Evolutionary conservation across 345 rosid species (phyloP), one percentile per base, ranked within the genome.

Genomic region (Aquilaria sinensis): DNA sequence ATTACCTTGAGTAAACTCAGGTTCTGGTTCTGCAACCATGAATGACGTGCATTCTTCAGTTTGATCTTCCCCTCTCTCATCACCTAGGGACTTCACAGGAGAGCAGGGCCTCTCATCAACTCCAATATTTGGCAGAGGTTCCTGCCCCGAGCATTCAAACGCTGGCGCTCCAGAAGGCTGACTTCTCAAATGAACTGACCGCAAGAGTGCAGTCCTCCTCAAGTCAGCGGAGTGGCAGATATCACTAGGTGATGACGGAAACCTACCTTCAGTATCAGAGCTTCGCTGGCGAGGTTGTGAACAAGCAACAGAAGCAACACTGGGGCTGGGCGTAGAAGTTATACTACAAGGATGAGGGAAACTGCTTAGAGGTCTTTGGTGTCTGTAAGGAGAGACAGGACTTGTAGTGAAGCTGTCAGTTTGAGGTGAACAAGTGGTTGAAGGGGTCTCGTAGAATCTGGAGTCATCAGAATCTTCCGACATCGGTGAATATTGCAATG

Each of bases 201-300:
- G 85, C 74, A 95, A 73, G 54, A 95, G 83, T 9, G 99, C 96
- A 32, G 96, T 83, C 64, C 96, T 87, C 62, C 96, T 85, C 67
- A 95, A 72, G 75, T 91, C 96, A 43, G 96, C 93, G 2, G 96
- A 89, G 79, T 95, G 96, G 69, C 97, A 89, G 63, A 95, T 95
- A 71, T 95, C 97, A 57, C 97, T 95, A 31, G 98, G 98, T 16
- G 99, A 91, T 33, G 98, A 95, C 0, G 98, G 98, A 71, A 95
- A 84, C 70, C 96, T 80, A 47, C 97, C 90, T 68, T 91, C 98
- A 0, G 99, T 85, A 50, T 95, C 96, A 3, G 96, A 91, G 41
- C 88, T 87, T 70, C 92, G 75, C 58, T 80, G 93, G 13, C 87
- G 89, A 57, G 90, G 61, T 70, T 73, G 95, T 52, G 92, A 73